These are phyloP conservation scores for Phytophthora nicotianae DNA, from an alignment of 352 stramenopile species.

Conservation along the genomic window DNA sequence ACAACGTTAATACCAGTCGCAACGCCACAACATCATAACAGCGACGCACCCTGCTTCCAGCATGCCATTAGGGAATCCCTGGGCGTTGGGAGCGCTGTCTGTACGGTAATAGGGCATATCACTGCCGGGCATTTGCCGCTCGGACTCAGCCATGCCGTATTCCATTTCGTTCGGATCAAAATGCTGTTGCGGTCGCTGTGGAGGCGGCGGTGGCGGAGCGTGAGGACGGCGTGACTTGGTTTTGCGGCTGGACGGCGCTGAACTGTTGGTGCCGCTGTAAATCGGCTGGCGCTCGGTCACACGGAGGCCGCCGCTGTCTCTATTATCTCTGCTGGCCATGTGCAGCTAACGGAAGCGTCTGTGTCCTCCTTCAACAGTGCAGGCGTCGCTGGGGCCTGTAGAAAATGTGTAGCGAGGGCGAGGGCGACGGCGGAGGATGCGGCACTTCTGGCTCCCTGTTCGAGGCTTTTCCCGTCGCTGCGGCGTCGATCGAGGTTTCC, in stretches of 20 bases:
- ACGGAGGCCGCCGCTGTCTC: constrained; percentile 24
- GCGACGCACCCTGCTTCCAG: constrained; percentile 37
- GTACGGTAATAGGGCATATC: constrained; percentile 32
- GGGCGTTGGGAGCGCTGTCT: constrained; percentile 30
- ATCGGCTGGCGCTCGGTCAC: constrained; percentile 42
- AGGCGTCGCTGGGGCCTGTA: constrained; percentile 10
- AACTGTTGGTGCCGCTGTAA: constrained; percentile 22
- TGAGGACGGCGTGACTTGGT: constrained; percentile 22
- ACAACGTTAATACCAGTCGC: background rate
- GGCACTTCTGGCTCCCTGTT: background rate
- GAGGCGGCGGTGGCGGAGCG: constrained; percentile 33
- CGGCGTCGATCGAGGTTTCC: constrained; percentile 17
- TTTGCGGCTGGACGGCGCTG: constrained; percentile 2
- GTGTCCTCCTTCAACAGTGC: background rate
- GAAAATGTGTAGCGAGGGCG: constrained; percentile 12
- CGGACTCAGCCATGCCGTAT: constrained; percentile 14
- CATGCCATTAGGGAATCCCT: constrained; percentile 32
- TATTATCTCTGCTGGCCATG: constrained; percentile 29
- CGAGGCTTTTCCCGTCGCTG: constrained; percentile 10
- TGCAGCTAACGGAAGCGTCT: background rate
- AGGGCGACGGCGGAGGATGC: background rate
- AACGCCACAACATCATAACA: background rate
- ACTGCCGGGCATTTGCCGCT: constrained; percentile 21
- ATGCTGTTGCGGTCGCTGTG: constrained; percentile 9
- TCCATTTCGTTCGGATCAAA: constrained; percentile 27